Base-by-base conservation (phyloP, 2,329 filamentous ascomycete species). In the Cladosporium sp. region DNA sequence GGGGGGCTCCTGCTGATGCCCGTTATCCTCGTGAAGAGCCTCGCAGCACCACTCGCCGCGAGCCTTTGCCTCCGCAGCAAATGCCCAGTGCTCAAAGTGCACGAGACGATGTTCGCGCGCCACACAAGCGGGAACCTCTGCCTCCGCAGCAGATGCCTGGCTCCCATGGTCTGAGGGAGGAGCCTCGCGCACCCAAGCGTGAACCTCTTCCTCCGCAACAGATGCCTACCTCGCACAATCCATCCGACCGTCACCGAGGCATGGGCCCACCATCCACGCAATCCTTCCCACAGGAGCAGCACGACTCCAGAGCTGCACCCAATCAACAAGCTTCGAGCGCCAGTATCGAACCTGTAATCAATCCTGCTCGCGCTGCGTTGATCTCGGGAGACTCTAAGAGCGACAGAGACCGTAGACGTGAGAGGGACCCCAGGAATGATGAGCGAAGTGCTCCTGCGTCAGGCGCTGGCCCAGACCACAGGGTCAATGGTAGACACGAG, bases 321-420 rank as follows among this genome's bases (percentile, higher is more conserved):
- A 32, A 28, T 7, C 47, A n/a, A 30, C 52, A 57, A 21, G 52
- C 24, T 18, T 41, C 26, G 26, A 64, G 47, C n/a, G 18, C 62
- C 26, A 44, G 14, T 15, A 26, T 30, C 12, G 63, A 65, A 28
- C 57, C 55, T 41, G 32, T 41, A 14, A 76, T 82, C 49, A 81
- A 82, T 64, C 80, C 80, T 12, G 80, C 78, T 21, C 79, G 81
- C 24, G 75, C 79, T 66, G 79, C 80, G 15, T 67, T 81, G 41
- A 80, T 83, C 51, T 76, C 78, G 41, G 70, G 72, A 32, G 62
- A 61, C 14, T 61, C 68, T 1, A 65, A 66, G 59, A 70, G 71
- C 21, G 78, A 79, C 8, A 65, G 63, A 32, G 68, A 69, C 52
- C 62, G 68, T 44, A 69, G 71, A 30, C 67, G 68, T 58, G 71